Percentiles rank a stretch among this genome's conserved stretches.
phyloP scores from a whole-genome alignment of 2,329 filamentous ascomycete species.

The Aspergillus pseudotamarii region DNA sequence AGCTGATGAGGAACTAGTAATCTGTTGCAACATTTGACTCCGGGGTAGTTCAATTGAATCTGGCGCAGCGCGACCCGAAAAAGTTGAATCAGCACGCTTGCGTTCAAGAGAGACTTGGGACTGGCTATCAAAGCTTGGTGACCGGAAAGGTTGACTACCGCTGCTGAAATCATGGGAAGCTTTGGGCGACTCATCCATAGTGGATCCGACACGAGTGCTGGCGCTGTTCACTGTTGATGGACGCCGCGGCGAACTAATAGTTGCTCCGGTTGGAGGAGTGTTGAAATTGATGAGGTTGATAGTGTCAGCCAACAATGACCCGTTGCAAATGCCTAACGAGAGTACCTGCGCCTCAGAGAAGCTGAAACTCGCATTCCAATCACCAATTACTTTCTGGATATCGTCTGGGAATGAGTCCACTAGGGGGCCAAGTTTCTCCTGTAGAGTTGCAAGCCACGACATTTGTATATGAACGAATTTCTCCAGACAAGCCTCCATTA shows the following conservation, averaged over 20 bases:
- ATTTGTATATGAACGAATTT: constrained; percentile 85
- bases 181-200: constrained; percentile 64
- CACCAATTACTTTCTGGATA: constrained; percentile 71
- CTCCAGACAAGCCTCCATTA: constrained; percentile 79
- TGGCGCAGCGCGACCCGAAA: constrained; percentile 54
- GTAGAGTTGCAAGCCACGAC: constrained; percentile 81
- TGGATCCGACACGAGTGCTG: constrained; percentile 63
- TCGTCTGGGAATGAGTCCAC: constrained; percentile 70
- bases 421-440: constrained; percentile 76
- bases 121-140: constrained; percentile 51
- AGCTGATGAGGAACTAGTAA: constrained; percentile 46
- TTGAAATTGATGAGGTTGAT: constrained; percentile 63
- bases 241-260: constrained; percentile 49
- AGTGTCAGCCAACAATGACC: constrained; percentile 62
- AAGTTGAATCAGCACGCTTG: constrained; percentile 58
- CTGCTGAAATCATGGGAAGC: constrained; percentile 68
- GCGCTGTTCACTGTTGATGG: constrained; percentile 53
- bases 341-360: constrained; percentile 73
- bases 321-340: constrained; percentile 77
- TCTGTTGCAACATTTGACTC: constrained; percentile 53
- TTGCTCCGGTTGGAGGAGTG: constrained; percentile 50
- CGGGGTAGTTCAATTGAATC: constrained; percentile 58
- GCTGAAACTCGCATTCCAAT: constrained; percentile 78
- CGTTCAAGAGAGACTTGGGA: constrained; percentile 40
- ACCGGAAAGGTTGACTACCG: constrained; percentile 68